These are phyloP conservation scores for Heterobasidion irregulare DNA, from an alignment of 1,284 basidiomycete genomes.

Conservation along the genomic window DNA sequence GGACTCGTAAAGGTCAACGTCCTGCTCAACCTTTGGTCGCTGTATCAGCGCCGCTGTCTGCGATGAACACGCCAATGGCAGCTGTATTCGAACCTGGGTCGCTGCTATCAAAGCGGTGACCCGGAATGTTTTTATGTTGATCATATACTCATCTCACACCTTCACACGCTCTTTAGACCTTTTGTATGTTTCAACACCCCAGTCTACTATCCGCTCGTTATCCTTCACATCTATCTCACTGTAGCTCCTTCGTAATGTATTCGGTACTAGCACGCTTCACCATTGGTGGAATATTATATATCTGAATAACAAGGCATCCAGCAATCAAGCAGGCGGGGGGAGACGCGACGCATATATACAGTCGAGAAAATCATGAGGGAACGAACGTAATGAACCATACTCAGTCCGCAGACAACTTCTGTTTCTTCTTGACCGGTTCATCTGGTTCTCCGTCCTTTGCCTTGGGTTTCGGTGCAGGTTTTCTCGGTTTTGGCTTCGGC, in stretches of 20 bases:
- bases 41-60: slow-evolving; percentile 14
- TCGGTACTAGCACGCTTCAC: background rate
- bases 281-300: background rate
- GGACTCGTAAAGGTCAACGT: slow-evolving; percentile 34
- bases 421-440: slow-evolving; percentile 66
- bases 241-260: background rate
- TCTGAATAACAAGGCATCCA: background rate
- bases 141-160: background rate
- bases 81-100: slow-evolving; percentile 62
- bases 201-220: background rate
- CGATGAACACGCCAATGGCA: slow-evolving; percentile 16
- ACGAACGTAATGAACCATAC: too few relatives aligned
- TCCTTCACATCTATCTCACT: background rate
- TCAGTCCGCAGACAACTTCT: slow-evolving; percentile 30
- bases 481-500: slow-evolving; percentile 33
- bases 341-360: background rate
- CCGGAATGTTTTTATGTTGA: background rate
- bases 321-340: background rate
- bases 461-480: slow-evolving; percentile 36
- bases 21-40: slow-evolving; percentile 32
- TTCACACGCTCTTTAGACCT: background rate
- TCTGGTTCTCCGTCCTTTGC: slow-evolving; percentile 35
- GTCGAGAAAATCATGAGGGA: too few relatives aligned
- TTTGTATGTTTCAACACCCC: background rate
- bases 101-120: slow-evolving; percentile 43